Conservation (phyloP, 2,329 filamentous ascomycete species). For the Parascedosporium putredinis region DNA sequence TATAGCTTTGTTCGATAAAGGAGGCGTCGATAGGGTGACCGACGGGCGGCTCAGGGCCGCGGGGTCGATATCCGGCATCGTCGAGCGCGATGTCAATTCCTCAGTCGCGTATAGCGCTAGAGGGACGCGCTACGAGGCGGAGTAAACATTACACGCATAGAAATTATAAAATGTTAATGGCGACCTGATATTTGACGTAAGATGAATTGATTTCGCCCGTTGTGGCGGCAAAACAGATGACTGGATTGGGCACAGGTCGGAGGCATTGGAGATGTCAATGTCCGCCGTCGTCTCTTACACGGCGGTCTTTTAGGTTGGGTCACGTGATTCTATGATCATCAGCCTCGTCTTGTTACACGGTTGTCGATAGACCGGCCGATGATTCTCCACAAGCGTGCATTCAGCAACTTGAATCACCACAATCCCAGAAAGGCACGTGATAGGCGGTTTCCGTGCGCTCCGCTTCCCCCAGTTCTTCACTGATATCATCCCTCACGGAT, state of each 20-base stretch:
- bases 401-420: no score
- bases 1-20: constrained; percentile 47
- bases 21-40: constrained; percentile 46
- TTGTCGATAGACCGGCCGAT: no score
- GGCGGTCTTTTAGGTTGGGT: constrained; percentile 1
- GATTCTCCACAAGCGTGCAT: no score
- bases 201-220: constrained; percentile 33
- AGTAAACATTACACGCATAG: constrained; percentile 32
- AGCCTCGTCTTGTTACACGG: not conserved
- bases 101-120: constrained; percentile 35
- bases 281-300: constrained; percentile 2
- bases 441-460: no score
- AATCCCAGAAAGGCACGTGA: no score
- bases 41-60: constrained; percentile 55
- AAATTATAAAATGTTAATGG: constrained; percentile 24
- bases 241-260: constrained; percentile 5
- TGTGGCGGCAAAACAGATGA: constrained; percentile 20
- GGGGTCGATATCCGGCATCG: constrained; percentile 62
- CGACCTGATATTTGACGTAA: constrained; percentile 31
- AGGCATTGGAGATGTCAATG: constrained; percentile 4
- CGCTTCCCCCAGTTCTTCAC: no score
- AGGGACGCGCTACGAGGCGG: constrained; percentile 34
- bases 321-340: constrained; percentile 2
- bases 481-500: no score
- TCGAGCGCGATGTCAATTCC: constrained; percentile 18